Evolutionary conservation across 2,329 filamentous ascomycete genomes (phyloP).

Genomic region (Dactylonectria macrodidyma): DNA sequence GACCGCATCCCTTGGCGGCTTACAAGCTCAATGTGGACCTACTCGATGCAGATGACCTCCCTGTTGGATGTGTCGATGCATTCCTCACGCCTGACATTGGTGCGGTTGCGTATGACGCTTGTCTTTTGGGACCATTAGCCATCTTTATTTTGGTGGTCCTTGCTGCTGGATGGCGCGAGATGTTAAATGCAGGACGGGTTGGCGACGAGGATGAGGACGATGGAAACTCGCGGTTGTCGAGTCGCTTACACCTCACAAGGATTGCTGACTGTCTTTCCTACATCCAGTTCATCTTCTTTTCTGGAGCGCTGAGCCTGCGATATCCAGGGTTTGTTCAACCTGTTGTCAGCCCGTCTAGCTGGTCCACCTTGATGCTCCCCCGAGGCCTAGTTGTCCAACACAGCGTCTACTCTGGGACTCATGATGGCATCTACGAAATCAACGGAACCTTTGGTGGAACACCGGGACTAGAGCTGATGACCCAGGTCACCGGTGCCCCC

Average conservation of each 20-base stretch:
- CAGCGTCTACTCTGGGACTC: slow-evolving; percentile 46
- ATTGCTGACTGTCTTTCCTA: slow-evolving; percentile 77
- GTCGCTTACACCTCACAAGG: slow-evolving; percentile 38
- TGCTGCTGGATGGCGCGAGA: slow-evolving; percentile 37
- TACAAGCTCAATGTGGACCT: slow-evolving; percentile 38
- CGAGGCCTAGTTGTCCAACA: slow-evolving; percentile 45
- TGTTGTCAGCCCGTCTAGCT: slow-evolving; percentile 75
- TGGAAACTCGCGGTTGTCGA: background rate
- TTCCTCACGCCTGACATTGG: slow-evolving; percentile 42
- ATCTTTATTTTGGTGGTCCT: slow-evolving; percentile 35
- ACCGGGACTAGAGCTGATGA: slow-evolving; percentile 74
- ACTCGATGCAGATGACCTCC: slow-evolving; percentile 33
- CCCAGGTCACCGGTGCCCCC: slow-evolving; percentile 77
- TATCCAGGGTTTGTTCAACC: slow-evolving; percentile 84
- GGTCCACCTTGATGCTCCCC: slow-evolving; percentile 77
- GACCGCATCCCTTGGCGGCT: slow-evolving; percentile 35
- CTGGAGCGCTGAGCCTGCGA: slow-evolving; percentile 77
- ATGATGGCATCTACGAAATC: slow-evolving; percentile 74
- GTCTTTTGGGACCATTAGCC: slow-evolving; percentile 34
- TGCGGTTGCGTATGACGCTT: background rate
- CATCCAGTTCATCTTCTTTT: slow-evolving; percentile 81
- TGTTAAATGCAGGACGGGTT: slow-evolving; percentile 21
- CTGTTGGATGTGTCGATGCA: slow-evolving; percentile 29
- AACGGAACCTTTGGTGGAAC: slow-evolving; percentile 73
- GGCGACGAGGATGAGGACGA: slow-evolving; percentile 31